phyloP scores from a whole-genome alignment of 345 rosid species.

The Erucastrum elatum region DNA sequence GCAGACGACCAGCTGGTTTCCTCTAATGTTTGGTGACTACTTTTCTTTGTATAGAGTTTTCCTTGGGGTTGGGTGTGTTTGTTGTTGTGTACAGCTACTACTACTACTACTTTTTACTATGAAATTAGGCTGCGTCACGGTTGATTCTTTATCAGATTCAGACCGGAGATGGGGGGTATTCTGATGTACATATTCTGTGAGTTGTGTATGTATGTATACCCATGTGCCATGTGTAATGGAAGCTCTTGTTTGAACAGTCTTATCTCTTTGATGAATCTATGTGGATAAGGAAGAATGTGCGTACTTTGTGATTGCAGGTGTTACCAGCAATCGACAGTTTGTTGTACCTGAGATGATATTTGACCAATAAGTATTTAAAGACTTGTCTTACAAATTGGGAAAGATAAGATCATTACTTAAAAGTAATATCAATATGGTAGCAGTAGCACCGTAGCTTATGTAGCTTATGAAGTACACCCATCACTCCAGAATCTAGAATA shows the following conservation, averaged over 20 bases:
- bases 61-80: conserved; percentile 13
- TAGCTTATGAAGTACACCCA: conserved; percentile 8
- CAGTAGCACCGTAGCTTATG: neutral
- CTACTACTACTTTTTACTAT: conserved; percentile 10
- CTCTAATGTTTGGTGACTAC: conserved; percentile 51
- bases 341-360: neutral
- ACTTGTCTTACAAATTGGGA: neutral
- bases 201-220: conserved; percentile 23
- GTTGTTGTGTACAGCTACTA: conserved; percentile 32
- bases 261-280: conserved; percentile 3
- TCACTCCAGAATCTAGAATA: neutral
- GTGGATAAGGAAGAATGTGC: neutral
- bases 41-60: conserved; percentile 28
- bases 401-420: neutral
- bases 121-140: conserved; percentile 38
- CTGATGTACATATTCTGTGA: conserved; percentile 34
- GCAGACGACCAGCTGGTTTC: conserved; percentile 52
- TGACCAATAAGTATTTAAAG: neutral
- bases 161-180: conserved; percentile 38
- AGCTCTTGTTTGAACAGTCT: conserved; percentile 16
- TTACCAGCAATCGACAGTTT: too few relatives aligned
- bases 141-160: conserved; percentile 23
- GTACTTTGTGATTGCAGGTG: neutral
- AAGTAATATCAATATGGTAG: neutral
- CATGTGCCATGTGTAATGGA: conserved; percentile 32